Evolutionary conservation across 2,329 filamentous ascomycete genomes (phyloP).

Genomic region (Aureobasidium sp.): DNA sequence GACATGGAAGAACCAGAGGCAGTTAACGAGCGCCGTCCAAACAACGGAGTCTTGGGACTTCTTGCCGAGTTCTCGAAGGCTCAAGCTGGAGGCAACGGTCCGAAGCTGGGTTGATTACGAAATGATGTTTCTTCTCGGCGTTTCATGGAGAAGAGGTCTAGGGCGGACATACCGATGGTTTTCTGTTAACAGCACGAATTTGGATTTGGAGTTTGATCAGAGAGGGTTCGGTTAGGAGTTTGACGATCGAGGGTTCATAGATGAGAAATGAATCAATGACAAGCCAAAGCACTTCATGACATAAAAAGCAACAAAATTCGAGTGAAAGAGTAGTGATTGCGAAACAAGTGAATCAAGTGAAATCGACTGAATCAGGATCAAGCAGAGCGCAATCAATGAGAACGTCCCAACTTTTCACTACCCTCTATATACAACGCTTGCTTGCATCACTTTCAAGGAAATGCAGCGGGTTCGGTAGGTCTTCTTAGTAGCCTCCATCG

Average conservation of each 20-base stretch:
- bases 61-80: conserved; percentile 17
- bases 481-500: no score
- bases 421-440: no score
- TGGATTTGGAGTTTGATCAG: background rate
- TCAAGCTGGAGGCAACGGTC: conserved; percentile 15
- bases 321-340: no score
- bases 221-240: background rate
- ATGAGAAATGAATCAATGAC: conserved; percentile 2
- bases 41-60: conserved; percentile 16
- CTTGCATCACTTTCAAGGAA: no score
- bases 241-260: background rate
- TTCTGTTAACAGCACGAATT: no score
- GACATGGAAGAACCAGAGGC: background rate
- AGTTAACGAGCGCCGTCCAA: background rate
- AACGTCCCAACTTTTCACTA: no score
- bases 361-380: no score
- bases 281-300: background rate
- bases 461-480: no score
- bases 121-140: background rate
- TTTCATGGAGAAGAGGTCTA: background rate
- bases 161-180: background rate
- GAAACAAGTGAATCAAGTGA: no score
- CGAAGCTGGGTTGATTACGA: conserved; percentile 11
- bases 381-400: no score
- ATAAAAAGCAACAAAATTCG: background rate